Percentiles rank a stretch among this genome's conserved stretches.
These are phyloP conservation scores for Groenewaldozyma salmanticensis DNA, from an alignment of 805 yeast genomes.

Conservation along the genomic window DNA sequence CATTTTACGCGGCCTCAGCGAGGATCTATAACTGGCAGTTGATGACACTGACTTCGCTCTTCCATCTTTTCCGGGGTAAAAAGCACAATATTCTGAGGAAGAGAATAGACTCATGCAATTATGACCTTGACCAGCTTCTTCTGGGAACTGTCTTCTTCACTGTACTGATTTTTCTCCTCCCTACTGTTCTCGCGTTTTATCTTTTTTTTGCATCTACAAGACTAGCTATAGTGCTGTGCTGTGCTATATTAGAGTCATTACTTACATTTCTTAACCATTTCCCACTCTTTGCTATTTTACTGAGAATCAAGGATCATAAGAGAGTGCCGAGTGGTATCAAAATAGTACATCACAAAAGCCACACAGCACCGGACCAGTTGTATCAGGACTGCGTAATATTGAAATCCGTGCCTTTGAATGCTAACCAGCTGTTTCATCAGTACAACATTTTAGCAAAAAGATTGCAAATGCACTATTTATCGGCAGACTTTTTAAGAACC, in stretches of 20 bases:
- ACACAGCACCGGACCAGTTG: background rate
- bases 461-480: constrained; percentile 35
- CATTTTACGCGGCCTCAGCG: constrained; percentile 72
- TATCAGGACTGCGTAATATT: constrained; percentile 23
- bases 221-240: constrained; percentile 37
- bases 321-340: constrained; percentile 54
- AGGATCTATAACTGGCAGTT: constrained; percentile 71
- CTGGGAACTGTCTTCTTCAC: constrained; percentile 86
- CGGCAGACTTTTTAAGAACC: constrained; percentile 31
- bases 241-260: constrained; percentile 46
- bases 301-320: constrained; percentile 70
- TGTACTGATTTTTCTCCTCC: constrained; percentile 64
- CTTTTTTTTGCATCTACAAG: constrained; percentile 56
- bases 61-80: constrained; percentile 80
- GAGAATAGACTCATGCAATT: constrained; percentile 77
- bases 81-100: constrained; percentile 75
- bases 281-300: constrained; percentile 74
- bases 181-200: constrained; percentile 83
- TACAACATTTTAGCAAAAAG: constrained; percentile 34
- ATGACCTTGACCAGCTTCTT: constrained; percentile 76
- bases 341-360: background rate
- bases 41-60: constrained; percentile 56
- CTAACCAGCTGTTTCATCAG: constrained; percentile 39
- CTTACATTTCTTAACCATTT: constrained; percentile 67
- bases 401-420: constrained; percentile 36